Evolutionary conservation across 306 rosid genomes (phyloP).

Genomic region (Vigna mungo): DNA sequence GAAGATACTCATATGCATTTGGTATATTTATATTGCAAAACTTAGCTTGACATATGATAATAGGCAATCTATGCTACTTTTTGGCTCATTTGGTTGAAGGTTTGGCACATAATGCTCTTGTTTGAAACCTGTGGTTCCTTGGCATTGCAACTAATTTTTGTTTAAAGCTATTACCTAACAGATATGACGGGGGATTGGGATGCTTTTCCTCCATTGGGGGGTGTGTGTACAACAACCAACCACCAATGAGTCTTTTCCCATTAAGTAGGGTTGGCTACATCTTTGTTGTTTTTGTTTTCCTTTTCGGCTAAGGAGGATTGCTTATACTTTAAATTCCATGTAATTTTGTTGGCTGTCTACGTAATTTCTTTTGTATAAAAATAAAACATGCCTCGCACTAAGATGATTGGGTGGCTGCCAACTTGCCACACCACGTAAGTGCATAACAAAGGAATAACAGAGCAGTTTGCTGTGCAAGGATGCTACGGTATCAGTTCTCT

Average conservation of each 20-base stretch:
- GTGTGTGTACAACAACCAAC: background rate
- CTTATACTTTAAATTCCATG: conserved; percentile 7
- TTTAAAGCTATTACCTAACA: background rate
- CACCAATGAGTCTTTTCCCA: background rate
- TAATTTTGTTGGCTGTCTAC: conserved; percentile 8
- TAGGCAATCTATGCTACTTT: background rate
- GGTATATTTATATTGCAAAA: background rate
- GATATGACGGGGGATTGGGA: background rate
- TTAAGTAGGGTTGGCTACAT: background rate
- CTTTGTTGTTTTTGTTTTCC: background rate
- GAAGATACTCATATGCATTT: conserved; percentile 11
- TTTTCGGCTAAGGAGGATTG: conserved; percentile 7
- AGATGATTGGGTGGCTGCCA: conserved; percentile 17
- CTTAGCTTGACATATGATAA: background rate
- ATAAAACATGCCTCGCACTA: background rate
- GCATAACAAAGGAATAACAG: background rate
- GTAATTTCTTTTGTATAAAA: background rate
- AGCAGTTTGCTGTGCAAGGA: background rate
- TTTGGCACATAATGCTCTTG: background rate
- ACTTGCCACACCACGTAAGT: background rate
- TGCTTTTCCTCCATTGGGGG: background rate
- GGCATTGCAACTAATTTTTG: conserved; percentile 3
- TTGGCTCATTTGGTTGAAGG: conserved; percentile 5
- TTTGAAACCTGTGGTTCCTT: background rate
- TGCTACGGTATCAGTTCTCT: conserved; percentile 12